Percentiles rank a stretch among this genome's conserved stretches.
Evolutionary conservation across 257 asterid species (phyloP).

Genomic region (Solanum pennellii): DNA sequence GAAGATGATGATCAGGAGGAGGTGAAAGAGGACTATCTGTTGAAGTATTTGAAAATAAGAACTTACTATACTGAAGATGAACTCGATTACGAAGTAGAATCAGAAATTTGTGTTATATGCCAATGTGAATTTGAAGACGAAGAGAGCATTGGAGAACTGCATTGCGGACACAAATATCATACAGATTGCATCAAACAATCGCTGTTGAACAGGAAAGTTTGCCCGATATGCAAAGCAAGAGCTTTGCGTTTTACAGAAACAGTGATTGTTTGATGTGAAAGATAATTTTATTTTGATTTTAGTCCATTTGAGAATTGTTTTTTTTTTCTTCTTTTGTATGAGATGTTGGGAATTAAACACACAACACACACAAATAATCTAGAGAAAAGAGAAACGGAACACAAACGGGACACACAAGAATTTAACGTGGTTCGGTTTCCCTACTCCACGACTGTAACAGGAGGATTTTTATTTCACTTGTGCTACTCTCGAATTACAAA

Average conservation of each 20-base stretch:
- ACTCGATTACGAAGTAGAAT: neutral
- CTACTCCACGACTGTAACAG: no score
- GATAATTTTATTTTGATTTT: neutral
- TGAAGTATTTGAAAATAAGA: neutral
- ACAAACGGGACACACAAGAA: no score
- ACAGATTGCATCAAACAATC: neutral
- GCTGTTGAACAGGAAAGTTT: neutral
- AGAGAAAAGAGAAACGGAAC: no score
- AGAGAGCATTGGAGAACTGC: neutral
- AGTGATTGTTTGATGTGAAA: neutral
- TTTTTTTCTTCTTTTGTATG: neutral
- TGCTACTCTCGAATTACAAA: no score
- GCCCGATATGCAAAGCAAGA: slow-evolving; percentile 2
- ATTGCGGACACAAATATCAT: slow-evolving; percentile 6
- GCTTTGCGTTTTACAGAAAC: neutral
- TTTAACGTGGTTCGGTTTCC: no score
- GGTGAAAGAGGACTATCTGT: neutral
- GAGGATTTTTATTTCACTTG: no score
- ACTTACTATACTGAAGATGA: neutral
- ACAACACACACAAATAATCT: no score
- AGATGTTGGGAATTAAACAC: no score
- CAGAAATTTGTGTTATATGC: slow-evolving; percentile 1
- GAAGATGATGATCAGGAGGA: neutral
- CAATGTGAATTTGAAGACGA: neutral
- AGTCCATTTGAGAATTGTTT: neutral